Evolutionary conservation across 345 rosid genomes (phyloP), one percentile per base, ranked within the genome.

Genomic region (Heritiera littoralis): DNA sequence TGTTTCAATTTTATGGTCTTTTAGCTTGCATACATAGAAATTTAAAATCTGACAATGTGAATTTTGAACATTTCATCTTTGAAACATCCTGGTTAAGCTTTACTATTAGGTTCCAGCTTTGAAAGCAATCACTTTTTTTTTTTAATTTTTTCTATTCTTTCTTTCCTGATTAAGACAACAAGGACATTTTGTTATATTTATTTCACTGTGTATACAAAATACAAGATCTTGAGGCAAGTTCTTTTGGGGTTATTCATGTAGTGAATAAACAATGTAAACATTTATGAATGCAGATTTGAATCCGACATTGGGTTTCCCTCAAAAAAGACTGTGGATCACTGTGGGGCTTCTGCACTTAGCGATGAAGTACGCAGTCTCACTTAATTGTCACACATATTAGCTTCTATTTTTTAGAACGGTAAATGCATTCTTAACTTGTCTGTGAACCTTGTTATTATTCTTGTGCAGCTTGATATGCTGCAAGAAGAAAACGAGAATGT

Each of bases 291-390:
- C 83, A 97, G 99, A 84, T 92, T 89, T 73, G 32, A 87, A 68
- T 56, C 90, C 49, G 94, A 90, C 77, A 67, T 83, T 35, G 90
- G 86, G 75, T 80, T 85, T 73, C 85, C 78, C 82, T 77, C 83
- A 51, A 87, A 86, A 84, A 87, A 80, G 68, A 40, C 81, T 32
- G 85, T 89, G 76, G 92, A 88, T 80, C 89, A 93, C 85, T 93
- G 81, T 23, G 97, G 90, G 82, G 94, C 97, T 74, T 94, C 99
- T 46, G 92, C 94, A 28, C 98, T 97, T 81, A 97, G 87, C 51
- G 99, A 97, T 87, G 99, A 97, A 87, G 99, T 97, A 85, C 67
- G 84, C 43, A 58, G 51, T 77, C 65, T 54, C 45, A 9, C 35
- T 67, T 65, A 45, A 67, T 45, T 72, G 54, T 13, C 38, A 23